phyloP scores from a whole-genome alignment of 108 stramenopile species.

The Conticribra guillardii region DNA sequence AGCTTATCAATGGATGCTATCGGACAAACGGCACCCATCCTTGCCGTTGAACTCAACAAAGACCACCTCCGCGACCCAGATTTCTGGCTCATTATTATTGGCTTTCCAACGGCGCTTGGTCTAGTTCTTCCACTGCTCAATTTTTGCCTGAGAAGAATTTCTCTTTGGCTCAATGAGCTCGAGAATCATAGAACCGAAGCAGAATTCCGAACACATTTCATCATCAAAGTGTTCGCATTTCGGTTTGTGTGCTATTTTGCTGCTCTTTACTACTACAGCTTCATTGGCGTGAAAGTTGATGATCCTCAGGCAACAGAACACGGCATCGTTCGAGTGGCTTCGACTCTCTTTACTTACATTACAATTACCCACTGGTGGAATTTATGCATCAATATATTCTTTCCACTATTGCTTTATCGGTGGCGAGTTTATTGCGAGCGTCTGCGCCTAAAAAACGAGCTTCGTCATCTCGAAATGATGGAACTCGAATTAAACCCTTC shows the following conservation, averaged over 20 bases:
- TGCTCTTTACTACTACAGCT: slow-evolving; percentile 96
- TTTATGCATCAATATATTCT: slow-evolving; percentile 80
- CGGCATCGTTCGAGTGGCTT: slow-evolving; percentile 83
- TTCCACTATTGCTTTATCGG: slow-evolving; percentile 75
- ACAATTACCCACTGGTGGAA: slow-evolving; percentile 90
- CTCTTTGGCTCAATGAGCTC: slow-evolving; percentile 83
- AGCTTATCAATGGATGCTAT: slow-evolving; percentile 56
- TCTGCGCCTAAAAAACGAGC: slow-evolving; percentile 54
- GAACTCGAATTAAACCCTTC: slow-evolving; percentile 51
- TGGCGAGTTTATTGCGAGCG: slow-evolving; percentile 61
- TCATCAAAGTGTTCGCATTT: slow-evolving; percentile 98
- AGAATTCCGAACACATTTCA: slow-evolving; percentile 90
- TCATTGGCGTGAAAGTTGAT: slow-evolving; percentile 45
- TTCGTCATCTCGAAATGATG: slow-evolving; percentile 62
- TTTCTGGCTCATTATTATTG: slow-evolving; percentile 84
- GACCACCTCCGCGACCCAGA: slow-evolving; percentile 74
- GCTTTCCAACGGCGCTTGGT: slow-evolving; percentile 83
- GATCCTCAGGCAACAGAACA: slow-evolving; percentile 67
- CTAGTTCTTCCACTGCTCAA: slow-evolving; percentile 86
- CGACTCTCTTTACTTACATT: slow-evolving; percentile 78
- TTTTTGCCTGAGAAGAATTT: slow-evolving; percentile 76
- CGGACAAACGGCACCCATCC: slow-evolving; percentile 56
- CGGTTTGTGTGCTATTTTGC: slow-evolving; percentile 98
- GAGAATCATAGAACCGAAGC: slow-evolving; percentile 97
- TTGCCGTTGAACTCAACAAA: slow-evolving; percentile 60